A percentile compares a stretch with the other conserved stretches of the same genome.
Evolutionary conservation across 1,139 yeast species (phyloP).

Genomic region (Yamadazyma taylorii): DNA sequence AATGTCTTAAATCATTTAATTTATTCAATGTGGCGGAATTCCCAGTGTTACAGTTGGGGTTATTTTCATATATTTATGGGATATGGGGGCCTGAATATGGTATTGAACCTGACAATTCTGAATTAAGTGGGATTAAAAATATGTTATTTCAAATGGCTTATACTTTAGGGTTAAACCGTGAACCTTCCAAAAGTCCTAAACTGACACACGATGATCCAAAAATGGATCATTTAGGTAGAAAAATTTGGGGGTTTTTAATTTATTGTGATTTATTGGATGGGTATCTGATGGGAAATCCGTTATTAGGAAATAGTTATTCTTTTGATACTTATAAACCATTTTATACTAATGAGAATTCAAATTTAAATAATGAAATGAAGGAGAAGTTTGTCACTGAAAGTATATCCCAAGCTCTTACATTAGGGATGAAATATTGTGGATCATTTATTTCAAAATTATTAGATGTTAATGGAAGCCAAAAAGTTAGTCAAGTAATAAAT

Average conservation of each 20-base stretch:
- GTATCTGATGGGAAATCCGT: conserved; percentile 34
- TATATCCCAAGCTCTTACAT: not conserved
- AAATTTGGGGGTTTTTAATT: conserved; percentile 28
- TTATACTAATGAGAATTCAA: conserved; percentile 14
- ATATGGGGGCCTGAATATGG: conserved; percentile 51
- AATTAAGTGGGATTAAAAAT: conserved; percentile 40
- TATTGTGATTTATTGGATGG: conserved; percentile 35
- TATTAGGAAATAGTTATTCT: conserved; percentile 24
- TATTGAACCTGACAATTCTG: conserved; percentile 47
- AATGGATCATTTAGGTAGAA: conserved; percentile 18
- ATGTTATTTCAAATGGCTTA: conserved; percentile 40
- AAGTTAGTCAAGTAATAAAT: conserved; percentile 2
- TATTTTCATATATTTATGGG: conserved; percentile 36
- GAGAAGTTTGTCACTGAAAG: conserved; percentile 18
- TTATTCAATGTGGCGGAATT: conserved; percentile 37
- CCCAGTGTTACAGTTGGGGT: conserved; percentile 18
- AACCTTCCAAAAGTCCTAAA: not conserved
- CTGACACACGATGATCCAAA: conserved; percentile 1
- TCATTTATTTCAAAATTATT: conserved; percentile 2
- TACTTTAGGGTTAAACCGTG: conserved; percentile 31
- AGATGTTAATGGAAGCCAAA: conserved; percentile 1
- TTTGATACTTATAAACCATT: conserved; percentile 32
- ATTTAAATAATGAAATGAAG: conserved; percentile 21
- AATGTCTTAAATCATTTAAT: conserved; percentile 40
- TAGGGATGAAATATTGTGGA: conserved; percentile 1